A percentile compares a stretch with the other conserved stretches of the same genome.
Evolutionary conservation across 2,329 filamentous ascomycete species (phyloP).

Genomic region (Ceratocystis destructans): DNA sequence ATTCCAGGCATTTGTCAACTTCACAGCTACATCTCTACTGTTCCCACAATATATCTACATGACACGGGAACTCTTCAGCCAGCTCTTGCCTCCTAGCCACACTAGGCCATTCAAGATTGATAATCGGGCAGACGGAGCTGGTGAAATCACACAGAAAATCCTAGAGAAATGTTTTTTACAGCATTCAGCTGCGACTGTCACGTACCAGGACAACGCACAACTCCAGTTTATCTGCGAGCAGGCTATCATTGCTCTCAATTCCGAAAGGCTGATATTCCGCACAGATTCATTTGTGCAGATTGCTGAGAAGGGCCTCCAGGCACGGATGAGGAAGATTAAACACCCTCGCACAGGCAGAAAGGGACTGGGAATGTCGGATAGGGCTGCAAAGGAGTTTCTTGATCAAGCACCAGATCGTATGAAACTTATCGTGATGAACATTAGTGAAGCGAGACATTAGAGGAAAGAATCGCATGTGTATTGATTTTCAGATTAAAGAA

Average conservation of each 20-base stretch:
- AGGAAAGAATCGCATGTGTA: no score
- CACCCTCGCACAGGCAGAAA: slow-evolving; percentile 28
- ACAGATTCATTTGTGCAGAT: neutral
- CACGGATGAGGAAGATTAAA: slow-evolving; percentile 31
- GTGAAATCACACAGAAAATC: slow-evolving; percentile 33
- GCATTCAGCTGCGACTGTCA: slow-evolving; percentile 47
- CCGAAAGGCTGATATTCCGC: neutral
- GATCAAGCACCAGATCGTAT: slow-evolving; percentile 34
- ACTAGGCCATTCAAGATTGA: slow-evolving; percentile 32
- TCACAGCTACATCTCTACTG: slow-evolving; percentile 26
- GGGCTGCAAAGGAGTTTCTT: slow-evolving; percentile 32
- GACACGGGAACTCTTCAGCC: slow-evolving; percentile 32
- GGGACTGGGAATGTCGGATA: slow-evolving; percentile 27
- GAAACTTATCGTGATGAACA: slow-evolving; percentile 13
- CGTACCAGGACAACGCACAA: slow-evolving; percentile 55
- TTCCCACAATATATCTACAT: slow-evolving; percentile 32
- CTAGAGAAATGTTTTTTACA: slow-evolving; percentile 49
- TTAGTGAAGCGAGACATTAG: neutral
- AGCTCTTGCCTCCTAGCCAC: slow-evolving; percentile 31
- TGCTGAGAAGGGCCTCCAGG: slow-evolving; percentile 11
- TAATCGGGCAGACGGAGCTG: slow-evolving; percentile 27
- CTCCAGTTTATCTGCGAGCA: slow-evolving; percentile 54
- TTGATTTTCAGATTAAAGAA: neutral
- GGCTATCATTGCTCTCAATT: slow-evolving; percentile 10
- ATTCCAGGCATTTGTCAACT: slow-evolving; percentile 16